Conservation (phyloP, 139 green algal genomes). For the Parachlorella kessleri region DNA sequence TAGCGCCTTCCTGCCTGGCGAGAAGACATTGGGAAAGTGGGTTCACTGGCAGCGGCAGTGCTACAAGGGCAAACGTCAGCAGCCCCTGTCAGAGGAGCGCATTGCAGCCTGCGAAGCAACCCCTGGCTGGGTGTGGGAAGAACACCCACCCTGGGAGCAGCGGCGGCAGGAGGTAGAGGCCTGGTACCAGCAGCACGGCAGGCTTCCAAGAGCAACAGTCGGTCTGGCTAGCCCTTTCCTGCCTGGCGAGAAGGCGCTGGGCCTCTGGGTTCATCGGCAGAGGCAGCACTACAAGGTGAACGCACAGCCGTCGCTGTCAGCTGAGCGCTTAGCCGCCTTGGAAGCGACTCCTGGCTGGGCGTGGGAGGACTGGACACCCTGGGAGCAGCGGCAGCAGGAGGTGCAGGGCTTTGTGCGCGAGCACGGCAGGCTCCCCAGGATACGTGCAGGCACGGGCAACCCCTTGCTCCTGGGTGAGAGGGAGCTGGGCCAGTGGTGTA, state of each 20-base stretch:
- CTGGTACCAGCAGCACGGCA: not conserved
- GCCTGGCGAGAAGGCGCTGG: too few relatives aligned
- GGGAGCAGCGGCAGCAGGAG: not conserved
- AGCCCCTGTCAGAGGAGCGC: not conserved
- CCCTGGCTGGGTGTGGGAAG: not conserved
- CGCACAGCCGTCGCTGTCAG: not conserved
- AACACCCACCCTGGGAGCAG: too few relatives aligned
- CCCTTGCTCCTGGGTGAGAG: not conserved
- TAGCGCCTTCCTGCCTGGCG: not conserved
- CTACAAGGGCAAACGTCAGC: not conserved
- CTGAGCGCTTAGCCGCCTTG: not conserved
- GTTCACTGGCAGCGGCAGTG: not conserved
- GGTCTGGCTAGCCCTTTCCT: not conserved
- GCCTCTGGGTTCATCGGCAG: not conserved
- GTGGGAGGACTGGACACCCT: not conserved
- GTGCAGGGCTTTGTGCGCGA: not conserved
- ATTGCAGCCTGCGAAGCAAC: not conserved
- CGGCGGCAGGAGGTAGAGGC: not conserved
- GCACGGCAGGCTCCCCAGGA: not conserved
- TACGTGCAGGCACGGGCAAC: not conserved
- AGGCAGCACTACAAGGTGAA: not conserved
- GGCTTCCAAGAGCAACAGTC: not conserved
- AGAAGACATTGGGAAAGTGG: not conserved
- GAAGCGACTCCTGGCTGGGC: not conserved
- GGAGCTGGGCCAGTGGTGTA: not conserved